Conservation (phyloP, 805 yeast genomes). For the Hanseniaspora clermontiae region DNA sequence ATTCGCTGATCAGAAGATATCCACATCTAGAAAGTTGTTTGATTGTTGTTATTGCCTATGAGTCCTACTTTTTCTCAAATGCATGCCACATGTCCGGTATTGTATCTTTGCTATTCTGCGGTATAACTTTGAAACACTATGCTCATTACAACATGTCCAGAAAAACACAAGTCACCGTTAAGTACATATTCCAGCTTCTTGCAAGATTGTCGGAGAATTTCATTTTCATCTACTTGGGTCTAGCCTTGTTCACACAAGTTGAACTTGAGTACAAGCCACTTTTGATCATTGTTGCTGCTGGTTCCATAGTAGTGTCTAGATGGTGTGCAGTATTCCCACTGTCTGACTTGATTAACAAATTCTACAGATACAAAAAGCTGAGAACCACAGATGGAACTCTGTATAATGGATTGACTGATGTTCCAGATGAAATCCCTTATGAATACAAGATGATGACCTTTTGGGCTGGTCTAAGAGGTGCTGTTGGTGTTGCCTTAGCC, state of each 20-base stretch:
- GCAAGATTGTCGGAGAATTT: conserved; percentile 95
- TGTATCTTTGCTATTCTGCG: conserved; percentile 86
- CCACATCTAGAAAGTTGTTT: conserved; percentile 96
- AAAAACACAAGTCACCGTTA: conserved; percentile 90
- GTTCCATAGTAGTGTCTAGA: conserved; percentile 85
- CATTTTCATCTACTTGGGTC: conserved; percentile 86
- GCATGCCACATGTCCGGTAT: conserved; percentile 99
- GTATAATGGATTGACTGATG: conserved; percentile 16
- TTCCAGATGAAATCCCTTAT: conserved; percentile 83
- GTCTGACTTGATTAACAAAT: conserved; percentile 70
- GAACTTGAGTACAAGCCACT: conserved; percentile 89
- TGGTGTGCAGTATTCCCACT: conserved; percentile 97
- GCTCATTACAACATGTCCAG: conserved; percentile 97
- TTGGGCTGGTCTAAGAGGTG: conserved; percentile 99
- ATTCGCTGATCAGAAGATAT: conserved; percentile 80
- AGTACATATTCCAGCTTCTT: conserved; percentile 81
- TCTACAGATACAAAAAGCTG: conserved; percentile 44
- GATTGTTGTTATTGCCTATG: conserved; percentile 81
- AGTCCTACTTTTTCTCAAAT: conserved; percentile 91
- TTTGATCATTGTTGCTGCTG: conserved; percentile 75
- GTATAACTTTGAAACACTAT: conserved; percentile 91
- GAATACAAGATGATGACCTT: conserved; percentile 97
- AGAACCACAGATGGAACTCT: conserved; percentile 20
- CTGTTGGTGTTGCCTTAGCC: conserved; percentile 97
- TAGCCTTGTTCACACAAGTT: conserved; percentile 90